Conservation (phyloP, 192 early-diverging fungal genomes). For the Ambispora gerdemannii region DNA sequence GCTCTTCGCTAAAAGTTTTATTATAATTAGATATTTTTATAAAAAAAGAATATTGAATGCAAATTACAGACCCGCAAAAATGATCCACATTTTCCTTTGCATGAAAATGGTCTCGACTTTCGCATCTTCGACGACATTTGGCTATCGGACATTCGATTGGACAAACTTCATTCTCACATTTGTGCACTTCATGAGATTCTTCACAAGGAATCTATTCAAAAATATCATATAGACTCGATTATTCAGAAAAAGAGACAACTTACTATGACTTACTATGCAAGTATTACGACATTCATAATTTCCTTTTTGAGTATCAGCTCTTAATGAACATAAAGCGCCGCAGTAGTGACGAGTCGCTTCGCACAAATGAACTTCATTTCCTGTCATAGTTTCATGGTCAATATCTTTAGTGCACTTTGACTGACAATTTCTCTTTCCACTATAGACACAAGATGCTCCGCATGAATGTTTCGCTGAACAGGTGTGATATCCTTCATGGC, state of each 20-base stretch:
- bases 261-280: neutral
- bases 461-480: constrained; percentile 19
- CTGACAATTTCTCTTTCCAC: constrained; percentile 18
- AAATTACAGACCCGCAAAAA: constrained; percentile 20
- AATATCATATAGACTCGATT: neutral
- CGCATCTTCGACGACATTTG: neutral
- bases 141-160: constrained; percentile 24
- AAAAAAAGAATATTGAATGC: neutral
- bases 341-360: constrained; percentile 29
- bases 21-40: neutral
- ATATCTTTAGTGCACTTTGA: constrained; percentile 28
- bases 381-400: constrained; percentile 5
- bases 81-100: neutral
- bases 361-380: constrained; percentile 23
- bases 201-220: neutral
- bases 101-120: constrained; percentile 27
- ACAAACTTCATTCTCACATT: constrained; percentile 24
- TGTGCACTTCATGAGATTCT: neutral
- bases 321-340: constrained; percentile 28
- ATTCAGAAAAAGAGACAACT: neutral
- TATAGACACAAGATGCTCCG: neutral
- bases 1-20: constrained; percentile 20
- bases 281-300: constrained; percentile 18
- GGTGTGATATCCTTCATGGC: constrained; percentile 17
- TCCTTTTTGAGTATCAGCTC: constrained; percentile 10